Base-by-base conservation (phyloP, 129 eudicot genomes). In the Tanacetum coccineum region DNA sequence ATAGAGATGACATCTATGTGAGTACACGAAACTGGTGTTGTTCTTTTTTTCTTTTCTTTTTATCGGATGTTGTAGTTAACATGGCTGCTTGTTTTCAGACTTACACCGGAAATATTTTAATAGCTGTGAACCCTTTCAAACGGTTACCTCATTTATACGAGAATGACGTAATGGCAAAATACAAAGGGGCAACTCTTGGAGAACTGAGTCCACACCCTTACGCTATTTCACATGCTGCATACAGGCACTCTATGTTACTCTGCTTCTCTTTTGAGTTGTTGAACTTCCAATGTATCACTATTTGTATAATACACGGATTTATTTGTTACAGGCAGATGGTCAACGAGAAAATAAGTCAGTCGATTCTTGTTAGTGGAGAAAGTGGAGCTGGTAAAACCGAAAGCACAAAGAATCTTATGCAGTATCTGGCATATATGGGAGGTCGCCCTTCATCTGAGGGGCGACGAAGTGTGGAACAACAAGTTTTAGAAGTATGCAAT, bases 301-400 rank as follows among this genome's bases (percentile, higher is more conserved):
- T 19, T 32, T 42, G 20, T 55, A 45, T 36, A 13, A 8, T 28
- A 59, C 47, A 22, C 26, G 15, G 13, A 46, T 52, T 40, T 55
- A 70, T 76, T 32, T 67, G 44, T 21, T 69, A 75, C 89, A 90
- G 95, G 84, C 89, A 79, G 62, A 90, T 90, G 97, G 83, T 84
- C 13, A 71, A 78, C 26, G 90, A 91, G 74, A 83, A 87, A 68
- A 79, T 85, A 79, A 91, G 97, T 65, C 95, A 91, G 66, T 64
- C 97, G 52, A 91, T 91, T 64, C 84, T 91, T 80, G 97, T 91
- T 48, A 91, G 97, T 81, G 97, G 97, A 56, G 97, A 91, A 79
- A 91, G 97, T 81, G 97, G 97, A 45, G 97, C 97, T 48, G 97
- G 97, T 47, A 91, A 91, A 83, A 91, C 97, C 19, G 97, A 91